A percentile compares a stretch with the other conserved stretches of the same genome.
These are phyloP conservation scores for Wickerhamiella azymoides DNA, from an alignment of 805 yeast genomes.

Conservation along the genomic window DNA sequence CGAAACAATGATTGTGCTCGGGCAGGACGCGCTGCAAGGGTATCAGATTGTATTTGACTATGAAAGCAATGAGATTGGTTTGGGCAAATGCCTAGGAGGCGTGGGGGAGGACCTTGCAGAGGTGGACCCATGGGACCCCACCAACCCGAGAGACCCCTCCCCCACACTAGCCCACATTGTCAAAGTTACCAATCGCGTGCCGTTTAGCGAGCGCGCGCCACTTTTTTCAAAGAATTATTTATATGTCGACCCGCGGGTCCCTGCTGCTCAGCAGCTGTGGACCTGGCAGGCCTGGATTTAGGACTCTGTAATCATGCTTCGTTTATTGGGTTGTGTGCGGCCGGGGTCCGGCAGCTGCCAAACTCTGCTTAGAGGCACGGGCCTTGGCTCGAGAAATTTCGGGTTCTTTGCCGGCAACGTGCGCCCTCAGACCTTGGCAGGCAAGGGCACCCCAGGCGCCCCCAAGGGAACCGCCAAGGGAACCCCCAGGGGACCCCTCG, in stretches of 20 bases:
- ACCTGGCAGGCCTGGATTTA: neutral
- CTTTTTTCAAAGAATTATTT: neutral
- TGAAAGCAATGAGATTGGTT: neutral
- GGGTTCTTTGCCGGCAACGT: too few species aligned
- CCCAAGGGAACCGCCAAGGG: too few species aligned
- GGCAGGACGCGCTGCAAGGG: neutral
- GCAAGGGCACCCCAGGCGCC: too few species aligned
- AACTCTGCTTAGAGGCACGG: too few species aligned
- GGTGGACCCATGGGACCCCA: too few species aligned
- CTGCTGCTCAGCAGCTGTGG: neutral
- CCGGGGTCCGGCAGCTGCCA: too few species aligned
- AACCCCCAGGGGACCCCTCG: too few species aligned
- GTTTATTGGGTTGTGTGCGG: too few species aligned
- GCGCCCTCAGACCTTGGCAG: too few species aligned
- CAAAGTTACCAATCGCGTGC: neutral
- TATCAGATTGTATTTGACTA: neutral
- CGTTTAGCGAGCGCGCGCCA: neutral
- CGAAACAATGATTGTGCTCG: neutral
- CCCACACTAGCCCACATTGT: neutral
- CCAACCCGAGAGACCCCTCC: too few species aligned
- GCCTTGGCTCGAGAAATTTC: too few species aligned
- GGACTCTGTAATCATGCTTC: neutral
- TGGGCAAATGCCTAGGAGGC: neutral
- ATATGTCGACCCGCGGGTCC: neutral
- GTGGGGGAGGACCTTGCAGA: too few species aligned